These are phyloP conservation scores for Pseudogymnoascus sp. DNA, from an alignment of 2,329 filamentous ascomycete genomes.

Conservation along the genomic window DNA sequence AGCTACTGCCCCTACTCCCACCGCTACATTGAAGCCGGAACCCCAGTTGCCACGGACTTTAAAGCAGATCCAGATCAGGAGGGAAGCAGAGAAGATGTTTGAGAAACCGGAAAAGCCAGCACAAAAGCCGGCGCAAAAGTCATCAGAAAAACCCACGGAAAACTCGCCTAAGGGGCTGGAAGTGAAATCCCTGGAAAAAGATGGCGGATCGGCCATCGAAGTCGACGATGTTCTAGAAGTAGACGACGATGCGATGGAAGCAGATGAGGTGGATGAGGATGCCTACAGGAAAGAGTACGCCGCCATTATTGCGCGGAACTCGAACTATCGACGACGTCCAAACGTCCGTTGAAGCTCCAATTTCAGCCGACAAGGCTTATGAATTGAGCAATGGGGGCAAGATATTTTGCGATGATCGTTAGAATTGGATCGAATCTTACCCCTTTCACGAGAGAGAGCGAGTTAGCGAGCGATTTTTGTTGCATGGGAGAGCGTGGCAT, in stretches of 20 bases:
- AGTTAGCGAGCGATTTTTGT: not conserved
- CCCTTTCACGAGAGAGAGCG: not conserved
- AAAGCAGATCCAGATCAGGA: conserved; percentile 6
- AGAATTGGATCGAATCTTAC: not conserved
- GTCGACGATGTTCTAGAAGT: not conserved
- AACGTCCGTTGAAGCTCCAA: not conserved
- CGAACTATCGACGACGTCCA: not conserved
- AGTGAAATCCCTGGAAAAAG: not conserved
- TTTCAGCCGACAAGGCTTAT: not conserved
- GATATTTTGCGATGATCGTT: not conserved
- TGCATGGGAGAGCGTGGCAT: not conserved
- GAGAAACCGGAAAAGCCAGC: conserved; percentile 4
- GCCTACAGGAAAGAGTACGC: conserved; percentile 1
- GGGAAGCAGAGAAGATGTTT: conserved; percentile 7
- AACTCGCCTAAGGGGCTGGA: not conserved
- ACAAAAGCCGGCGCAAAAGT: not conserved
- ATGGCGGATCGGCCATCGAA: not conserved
- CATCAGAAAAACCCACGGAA: not conserved
- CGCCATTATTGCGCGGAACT: not conserved
- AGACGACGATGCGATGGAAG: not conserved
- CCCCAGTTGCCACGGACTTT: not conserved
- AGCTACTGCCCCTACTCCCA: not conserved
- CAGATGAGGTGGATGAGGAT: not conserved
- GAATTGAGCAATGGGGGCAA: not conserved
- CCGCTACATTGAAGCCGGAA: not conserved